Evolutionary conservation across 169 alveolate genomes (phyloP).

Genomic region (Eimeria sp.): DNA sequence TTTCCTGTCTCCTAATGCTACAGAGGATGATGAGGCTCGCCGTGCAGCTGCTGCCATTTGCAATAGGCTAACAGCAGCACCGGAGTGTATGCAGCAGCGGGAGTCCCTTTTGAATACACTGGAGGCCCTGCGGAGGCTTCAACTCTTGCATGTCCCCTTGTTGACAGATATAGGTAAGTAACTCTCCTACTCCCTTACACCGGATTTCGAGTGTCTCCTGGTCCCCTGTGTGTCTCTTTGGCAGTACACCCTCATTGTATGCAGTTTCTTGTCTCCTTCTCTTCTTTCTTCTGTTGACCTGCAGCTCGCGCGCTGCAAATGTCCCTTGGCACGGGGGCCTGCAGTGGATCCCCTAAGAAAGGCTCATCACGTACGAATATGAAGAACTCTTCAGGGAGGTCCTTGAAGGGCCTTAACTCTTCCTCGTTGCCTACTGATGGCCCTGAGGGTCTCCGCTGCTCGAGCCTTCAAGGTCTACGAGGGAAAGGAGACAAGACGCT

Average conservation of each 20-base stretch:
- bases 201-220: neutral
- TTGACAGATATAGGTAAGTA: slow-evolving; percentile 29
- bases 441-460: neutral
- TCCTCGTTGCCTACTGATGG: neutral
- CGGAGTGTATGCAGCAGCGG: slow-evolving; percentile 11
- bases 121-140: slow-evolving; percentile 59
- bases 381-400: neutral
- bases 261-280: neutral
- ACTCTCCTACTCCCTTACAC: neutral
- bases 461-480: neutral
- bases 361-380: neutral
- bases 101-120: neutral
- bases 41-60: slow-evolving; percentile 21
- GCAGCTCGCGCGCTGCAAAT: slow-evolving; percentile 61
- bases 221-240: neutral
- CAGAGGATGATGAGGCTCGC: slow-evolving; percentile 10
- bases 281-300: neutral
- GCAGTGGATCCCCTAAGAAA: neutral
- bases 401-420: neutral
- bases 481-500: neutral
- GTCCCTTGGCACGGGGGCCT: neutral
- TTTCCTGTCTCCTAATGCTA: neutral
- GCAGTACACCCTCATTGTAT: neutral
- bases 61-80: slow-evolving; percentile 26
- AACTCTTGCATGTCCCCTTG: slow-evolving; percentile 47